These are phyloP conservation scores for Beta macrorhiza DNA, from an alignment of 179 eudicot genomes.

Conservation along the genomic window DNA sequence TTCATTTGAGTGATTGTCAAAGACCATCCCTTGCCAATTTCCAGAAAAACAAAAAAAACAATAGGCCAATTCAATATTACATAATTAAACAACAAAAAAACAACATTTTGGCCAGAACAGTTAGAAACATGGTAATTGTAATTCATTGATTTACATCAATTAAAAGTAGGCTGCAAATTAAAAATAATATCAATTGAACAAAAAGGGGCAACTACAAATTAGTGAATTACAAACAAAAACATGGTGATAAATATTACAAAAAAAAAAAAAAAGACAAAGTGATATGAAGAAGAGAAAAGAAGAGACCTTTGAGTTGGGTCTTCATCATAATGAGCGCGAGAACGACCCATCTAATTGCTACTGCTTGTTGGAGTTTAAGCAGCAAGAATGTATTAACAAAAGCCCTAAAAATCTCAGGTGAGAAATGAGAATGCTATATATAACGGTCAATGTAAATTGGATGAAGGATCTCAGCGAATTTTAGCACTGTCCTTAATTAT, in stretches of 20 bases:
- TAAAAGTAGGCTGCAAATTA: too few relatives aligned
- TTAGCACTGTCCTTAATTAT: neutral
- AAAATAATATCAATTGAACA: neutral
- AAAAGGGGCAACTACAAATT: neutral
- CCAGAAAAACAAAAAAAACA: neutral
- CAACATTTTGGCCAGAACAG: neutral
- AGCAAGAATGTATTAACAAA: neutral
- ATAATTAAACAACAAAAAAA: neutral
- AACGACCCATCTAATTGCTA: conserved; percentile 56
- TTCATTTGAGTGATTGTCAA: too few relatives aligned
- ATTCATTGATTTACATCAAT: neutral
- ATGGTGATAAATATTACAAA: too few relatives aligned
- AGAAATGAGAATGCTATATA: too few relatives aligned
- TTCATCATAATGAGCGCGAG: conserved; percentile 67
- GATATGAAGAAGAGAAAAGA: conserved; percentile 11
- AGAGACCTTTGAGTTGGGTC: conserved; percentile 70
- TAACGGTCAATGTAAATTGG: too few relatives aligned
- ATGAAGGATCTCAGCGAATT: too few relatives aligned
- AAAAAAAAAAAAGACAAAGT: too few relatives aligned
- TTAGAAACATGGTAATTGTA: neutral
- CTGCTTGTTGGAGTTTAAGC: neutral
- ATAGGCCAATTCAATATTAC: neutral
- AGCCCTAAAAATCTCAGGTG: conserved; percentile 11
- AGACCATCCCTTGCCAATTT: too few relatives aligned
- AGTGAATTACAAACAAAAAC: neutral